Percentiles rank a stretch among this genome's conserved stretches.
Conservation (phyloP, 2,329 filamentous ascomycete species). For the Sphaceloma murrayae region DNA sequence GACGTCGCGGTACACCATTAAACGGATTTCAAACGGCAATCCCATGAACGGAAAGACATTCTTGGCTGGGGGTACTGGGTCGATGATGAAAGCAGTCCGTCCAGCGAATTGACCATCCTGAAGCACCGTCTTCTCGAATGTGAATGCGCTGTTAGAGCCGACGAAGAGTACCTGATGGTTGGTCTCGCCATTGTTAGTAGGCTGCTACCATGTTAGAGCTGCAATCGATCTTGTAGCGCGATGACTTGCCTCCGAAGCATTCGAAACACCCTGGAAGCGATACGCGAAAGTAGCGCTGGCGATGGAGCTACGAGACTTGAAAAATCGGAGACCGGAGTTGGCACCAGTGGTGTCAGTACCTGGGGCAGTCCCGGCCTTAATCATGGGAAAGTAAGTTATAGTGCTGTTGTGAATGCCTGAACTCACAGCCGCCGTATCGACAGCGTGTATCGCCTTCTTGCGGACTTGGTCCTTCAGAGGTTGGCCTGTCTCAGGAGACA, state of each 20-base stretch:
- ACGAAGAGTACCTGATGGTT: slow-evolving; percentile 1
- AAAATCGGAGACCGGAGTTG: too few species aligned
- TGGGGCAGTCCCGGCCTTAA: too few species aligned
- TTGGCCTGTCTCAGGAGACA: too few species aligned
- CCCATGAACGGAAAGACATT: slow-evolving; percentile 15
- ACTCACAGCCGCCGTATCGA: too few species aligned
- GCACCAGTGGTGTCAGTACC: too few species aligned
- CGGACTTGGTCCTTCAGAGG: too few species aligned
- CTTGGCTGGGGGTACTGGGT: slow-evolving; percentile 15
- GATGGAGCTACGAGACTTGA: too few species aligned
- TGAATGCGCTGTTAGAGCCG: neutral
- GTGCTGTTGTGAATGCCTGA: too few species aligned
- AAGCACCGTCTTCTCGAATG: slow-evolving; percentile 17
- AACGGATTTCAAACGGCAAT: slow-evolving; percentile 18
- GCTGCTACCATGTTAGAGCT: neutral
- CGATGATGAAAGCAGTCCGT: slow-evolving; percentile 18
- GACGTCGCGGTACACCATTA: slow-evolving; percentile 17
- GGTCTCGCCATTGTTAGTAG: neutral
- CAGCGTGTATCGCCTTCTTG: too few species aligned
- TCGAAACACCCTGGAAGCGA: neutral
- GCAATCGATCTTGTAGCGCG: neutral
- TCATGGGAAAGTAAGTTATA: too few species aligned
- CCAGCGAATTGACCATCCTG: slow-evolving; percentile 18
- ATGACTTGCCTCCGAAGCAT: neutral
- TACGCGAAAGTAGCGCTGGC: too few species aligned